Conservation (phyloP, 176 grass and related monocot species). For the Musa troglodytarum region DNA sequence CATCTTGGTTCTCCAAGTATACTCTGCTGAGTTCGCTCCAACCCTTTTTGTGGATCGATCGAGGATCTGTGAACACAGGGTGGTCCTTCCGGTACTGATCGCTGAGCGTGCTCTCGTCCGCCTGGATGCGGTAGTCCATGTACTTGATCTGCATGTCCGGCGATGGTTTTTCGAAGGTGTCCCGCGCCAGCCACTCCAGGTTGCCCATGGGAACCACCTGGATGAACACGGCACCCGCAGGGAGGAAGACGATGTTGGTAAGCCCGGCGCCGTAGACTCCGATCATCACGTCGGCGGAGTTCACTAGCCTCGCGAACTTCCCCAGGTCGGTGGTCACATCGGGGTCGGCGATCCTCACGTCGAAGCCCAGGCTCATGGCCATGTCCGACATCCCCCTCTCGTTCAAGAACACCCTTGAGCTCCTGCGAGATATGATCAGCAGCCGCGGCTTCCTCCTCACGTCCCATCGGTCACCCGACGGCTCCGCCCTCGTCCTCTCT, state of each 20-base stretch:
- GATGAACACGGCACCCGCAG: neutral
- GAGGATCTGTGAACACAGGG: neutral
- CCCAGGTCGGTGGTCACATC: constrained; percentile 42
- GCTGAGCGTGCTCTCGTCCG: constrained; percentile 4
- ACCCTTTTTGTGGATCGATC: constrained; percentile 1
- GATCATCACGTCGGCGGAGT: constrained; percentile 5
- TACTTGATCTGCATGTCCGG: neutral
- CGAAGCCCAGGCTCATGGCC: constrained; percentile 52
- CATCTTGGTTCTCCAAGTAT: constrained; percentile 5
- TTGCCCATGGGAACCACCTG: neutral
- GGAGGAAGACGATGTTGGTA: constrained; percentile 2
- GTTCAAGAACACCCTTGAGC: constrained; percentile 40
- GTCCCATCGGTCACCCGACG: constrained; percentile 29
- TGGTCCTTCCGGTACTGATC: neutral
- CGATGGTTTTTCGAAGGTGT: neutral
- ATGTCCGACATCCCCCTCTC: constrained; percentile 34
- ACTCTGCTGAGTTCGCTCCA: neutral
- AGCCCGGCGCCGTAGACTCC: constrained; percentile 7
- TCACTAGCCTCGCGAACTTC: constrained; percentile 28
- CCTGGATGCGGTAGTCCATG: neutral
- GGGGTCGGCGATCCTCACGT: constrained; percentile 52
- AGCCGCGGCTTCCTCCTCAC: constrained; percentile 34
- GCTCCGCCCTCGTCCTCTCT: constrained; percentile 19
- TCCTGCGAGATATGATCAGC: constrained; percentile 58
- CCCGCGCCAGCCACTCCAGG: neutral